A percentile compares a stretch with the other conserved stretches of the same genome.
These are phyloP conservation scores for Cladosporium phlei DNA, from an alignment of 2,329 filamentous ascomycete species.

Conservation along the genomic window DNA sequence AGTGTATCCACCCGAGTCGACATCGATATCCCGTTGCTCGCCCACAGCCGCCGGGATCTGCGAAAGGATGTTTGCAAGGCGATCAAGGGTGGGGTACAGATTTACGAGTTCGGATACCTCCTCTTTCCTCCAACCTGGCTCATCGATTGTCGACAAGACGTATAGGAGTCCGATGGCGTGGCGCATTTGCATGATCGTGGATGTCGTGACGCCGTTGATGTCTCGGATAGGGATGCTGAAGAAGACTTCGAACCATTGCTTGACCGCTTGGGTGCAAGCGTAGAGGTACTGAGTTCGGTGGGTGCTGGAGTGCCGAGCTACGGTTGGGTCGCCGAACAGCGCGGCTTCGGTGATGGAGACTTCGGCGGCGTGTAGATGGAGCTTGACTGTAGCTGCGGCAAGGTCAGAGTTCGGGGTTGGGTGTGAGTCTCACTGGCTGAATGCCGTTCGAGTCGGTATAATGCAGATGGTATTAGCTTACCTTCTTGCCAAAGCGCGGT, in stretches of 20 bases:
- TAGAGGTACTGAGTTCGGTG: not conserved
- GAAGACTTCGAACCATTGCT: slow-evolving; percentile 1
- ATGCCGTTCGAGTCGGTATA: too few relatives aligned
- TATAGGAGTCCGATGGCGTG: slow-evolving; percentile 5
- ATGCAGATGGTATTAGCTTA: not conserved
- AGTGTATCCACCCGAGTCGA: not conserved
- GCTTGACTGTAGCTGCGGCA: not conserved
- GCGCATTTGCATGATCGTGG: slow-evolving; percentile 1
- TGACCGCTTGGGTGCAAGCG: not conserved
- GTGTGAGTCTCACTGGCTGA: too few relatives aligned
- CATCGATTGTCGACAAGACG: not conserved
- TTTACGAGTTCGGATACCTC: not conserved
- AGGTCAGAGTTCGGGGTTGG: not conserved
- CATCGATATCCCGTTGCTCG: not conserved
- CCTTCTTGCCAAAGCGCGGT: not conserved
- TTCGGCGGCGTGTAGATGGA: slow-evolving; percentile 1
- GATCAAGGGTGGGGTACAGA: not conserved
- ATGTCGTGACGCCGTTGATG: slow-evolving; percentile 1
- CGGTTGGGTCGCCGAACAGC: not conserved
- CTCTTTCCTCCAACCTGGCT: slow-evolving; percentile 8
- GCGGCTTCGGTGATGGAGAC: not conserved
- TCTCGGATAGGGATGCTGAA: slow-evolving; percentile 1
- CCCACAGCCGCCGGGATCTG: not conserved
- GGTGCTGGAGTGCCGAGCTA: not conserved
- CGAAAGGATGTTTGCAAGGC: not conserved